Base-by-base conservation (phyloP, 2,329 filamentous ascomycete genomes). In the Bipolaris victoriae region DNA sequence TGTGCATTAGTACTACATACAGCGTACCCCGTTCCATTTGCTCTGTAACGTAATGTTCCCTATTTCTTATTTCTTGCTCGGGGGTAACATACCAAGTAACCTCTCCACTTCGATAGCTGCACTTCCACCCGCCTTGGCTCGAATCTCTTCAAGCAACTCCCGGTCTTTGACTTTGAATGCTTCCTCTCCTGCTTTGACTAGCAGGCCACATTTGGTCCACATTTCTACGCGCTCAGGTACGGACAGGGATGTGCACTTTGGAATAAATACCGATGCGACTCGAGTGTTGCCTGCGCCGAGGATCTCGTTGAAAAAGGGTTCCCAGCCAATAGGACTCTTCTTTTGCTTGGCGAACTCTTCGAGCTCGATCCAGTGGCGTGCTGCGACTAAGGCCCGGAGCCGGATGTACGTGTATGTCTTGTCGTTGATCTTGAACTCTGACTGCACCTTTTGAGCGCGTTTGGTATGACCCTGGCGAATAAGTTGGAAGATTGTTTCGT, bases 151-250 rank as follows among this genome's bases (percentile, higher is more conserved):
- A 78, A 96, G 87, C n/a, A 88, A 80, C 66, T 88, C 88, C 47
- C 86, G 81, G 73, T 99, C 91, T 77, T 90, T 96, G 58, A 85
- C 83, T 79, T 88, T 91, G 58, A 92, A 84, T 3, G 95, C 94
- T 79, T 98, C 95, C 78, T 98, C 93, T 3, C 90, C 95, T 2
- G 95, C 95, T 78, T 91, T 92, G 26, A 90, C 85, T 43, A 92
- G 82, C 87, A 97, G 86, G 16, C 94, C 94, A 76, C 95, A 98
- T 79, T 97, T 97, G 68, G 96, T 88, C 84, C 93, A 99, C 94
- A 99, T 97, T 65, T 89, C 86, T 53, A 97, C 88, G 3, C 88
- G 82, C 67, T 92, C 90, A 2, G 86, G 83, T 1, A 85, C 81
- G 43, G 88, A 84, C 45, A 96, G 75, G 53, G 83, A 82, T 15